Evolutionary conservation across 2,329 filamentous ascomycete genomes (phyloP).

Genomic region (Aureobasidium melanogenum): DNA sequence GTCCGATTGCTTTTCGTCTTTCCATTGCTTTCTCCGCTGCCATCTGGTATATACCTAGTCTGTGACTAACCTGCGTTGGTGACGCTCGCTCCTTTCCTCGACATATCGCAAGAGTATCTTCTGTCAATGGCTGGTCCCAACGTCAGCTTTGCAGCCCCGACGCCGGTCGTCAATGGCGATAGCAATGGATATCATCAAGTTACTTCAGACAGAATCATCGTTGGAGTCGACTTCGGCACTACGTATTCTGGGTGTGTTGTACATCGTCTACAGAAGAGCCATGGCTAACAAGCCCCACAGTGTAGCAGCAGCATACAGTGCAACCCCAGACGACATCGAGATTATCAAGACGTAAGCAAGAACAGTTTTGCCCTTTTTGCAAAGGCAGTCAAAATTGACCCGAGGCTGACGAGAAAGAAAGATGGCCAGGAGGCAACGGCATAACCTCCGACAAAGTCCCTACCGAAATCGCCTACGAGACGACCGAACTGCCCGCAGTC

Average conservation of each 20-base stretch:
- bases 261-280: not conserved
- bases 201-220: constrained; percentile 32
- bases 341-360: constrained; percentile 58
- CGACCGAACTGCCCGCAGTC: not conserved
- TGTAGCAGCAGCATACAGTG: constrained; percentile 55
- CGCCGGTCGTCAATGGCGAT: not conserved
- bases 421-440: constrained; percentile 73
- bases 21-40: not conserved
- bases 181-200: not conserved
- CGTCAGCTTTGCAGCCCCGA: not conserved
- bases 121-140: constrained; percentile 3
- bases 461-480: constrained; percentile 59
- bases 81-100: not conserved
- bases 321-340: constrained; percentile 67
- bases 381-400: not conserved
- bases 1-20: not conserved
- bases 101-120: not conserved
- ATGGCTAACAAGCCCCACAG: constrained; percentile 28
- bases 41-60: not conserved
- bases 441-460: constrained; percentile 83
- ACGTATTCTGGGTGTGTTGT: constrained; percentile 48
- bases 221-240: constrained; percentile 75
- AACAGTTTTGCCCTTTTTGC: not conserved
- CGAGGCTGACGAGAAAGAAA: constrained; percentile 12
- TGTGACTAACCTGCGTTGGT: not conserved